These are phyloP conservation scores for Purpureocillium takamizusanense DNA, from an alignment of 2,329 filamentous ascomycete species.

Conservation along the genomic window DNA sequence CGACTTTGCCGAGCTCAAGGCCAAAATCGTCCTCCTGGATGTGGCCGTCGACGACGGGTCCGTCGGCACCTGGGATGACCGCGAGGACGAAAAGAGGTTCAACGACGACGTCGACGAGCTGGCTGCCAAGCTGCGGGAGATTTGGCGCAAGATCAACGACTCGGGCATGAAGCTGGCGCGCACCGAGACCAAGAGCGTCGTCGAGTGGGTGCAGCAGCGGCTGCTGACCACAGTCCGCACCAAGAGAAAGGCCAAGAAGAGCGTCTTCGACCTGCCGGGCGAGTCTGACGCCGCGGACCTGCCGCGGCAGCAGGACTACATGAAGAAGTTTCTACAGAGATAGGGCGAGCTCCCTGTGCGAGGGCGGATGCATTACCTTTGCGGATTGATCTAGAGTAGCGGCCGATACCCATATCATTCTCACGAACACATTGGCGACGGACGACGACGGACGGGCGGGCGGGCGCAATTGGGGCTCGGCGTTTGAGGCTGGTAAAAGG, in stretches of 20 bases:
- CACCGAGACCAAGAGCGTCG: constrained; percentile 66
- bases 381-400: constrained; percentile 10
- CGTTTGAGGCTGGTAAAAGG: no score
- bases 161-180: constrained; percentile 63
- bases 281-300: constrained; percentile 27
- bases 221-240: constrained; percentile 64
- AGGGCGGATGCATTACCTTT: constrained; percentile 11
- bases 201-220: constrained; percentile 68
- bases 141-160: constrained; percentile 59
- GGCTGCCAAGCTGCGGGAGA: constrained; percentile 44
- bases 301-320: constrained; percentile 38
- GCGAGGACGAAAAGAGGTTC: constrained; percentile 39
- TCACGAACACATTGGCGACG: neutral
- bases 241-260: constrained; percentile 43
- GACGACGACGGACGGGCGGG: no score
- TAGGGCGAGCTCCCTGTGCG: constrained; percentile 8
- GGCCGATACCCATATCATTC: neutral
- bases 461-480: no score
- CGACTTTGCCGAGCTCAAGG: constrained; percentile 60
- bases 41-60: constrained; percentile 61
- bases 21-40: constrained; percentile 61
- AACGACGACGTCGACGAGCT: constrained; percentile 64
- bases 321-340: constrained; percentile 36
- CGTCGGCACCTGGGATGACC: constrained; percentile 15
- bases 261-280: constrained; percentile 34